These are phyloP conservation scores for Mortierella sp. DNA, from an alignment of 371 early-diverging fungal species.

Conservation along the genomic window DNA sequence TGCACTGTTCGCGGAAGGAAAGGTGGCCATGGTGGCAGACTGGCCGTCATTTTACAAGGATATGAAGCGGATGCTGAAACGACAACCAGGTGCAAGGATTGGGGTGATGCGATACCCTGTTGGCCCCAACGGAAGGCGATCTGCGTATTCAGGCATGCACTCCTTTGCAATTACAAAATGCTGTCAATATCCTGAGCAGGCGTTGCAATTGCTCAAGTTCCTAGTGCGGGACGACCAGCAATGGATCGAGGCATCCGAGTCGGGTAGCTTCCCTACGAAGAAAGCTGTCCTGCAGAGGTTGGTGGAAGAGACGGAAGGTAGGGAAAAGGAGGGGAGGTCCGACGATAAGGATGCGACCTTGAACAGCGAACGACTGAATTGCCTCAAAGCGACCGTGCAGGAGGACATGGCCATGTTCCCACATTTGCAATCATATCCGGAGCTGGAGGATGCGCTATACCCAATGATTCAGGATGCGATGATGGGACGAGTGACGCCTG, in stretches of 20 bases:
- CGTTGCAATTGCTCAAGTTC: constrained; percentile 25
- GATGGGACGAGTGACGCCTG: constrained; percentile 23
- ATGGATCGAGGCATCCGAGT: constrained; percentile 39
- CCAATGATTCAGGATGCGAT: constrained; percentile 47
- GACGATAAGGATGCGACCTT: constrained; percentile 1
- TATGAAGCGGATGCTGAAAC: constrained; percentile 17
- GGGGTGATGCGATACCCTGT: constrained; percentile 36
- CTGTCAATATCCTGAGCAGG: constrained; percentile 15
- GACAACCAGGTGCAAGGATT: constrained; percentile 4
- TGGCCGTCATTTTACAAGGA: constrained; percentile 39
- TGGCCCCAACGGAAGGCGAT: constrained; percentile 23
- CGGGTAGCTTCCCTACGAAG: constrained; percentile 47
- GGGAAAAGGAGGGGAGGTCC: not conserved
- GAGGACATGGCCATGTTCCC: constrained; percentile 51
- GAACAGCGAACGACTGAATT: constrained; percentile 29
- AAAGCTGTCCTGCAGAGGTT: constrained; percentile 30
- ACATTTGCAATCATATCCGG: constrained; percentile 34
- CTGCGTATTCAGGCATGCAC: constrained; percentile 45
- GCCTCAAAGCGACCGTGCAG: constrained; percentile 22
- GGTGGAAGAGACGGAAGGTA: constrained; percentile 10
- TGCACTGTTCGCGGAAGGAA: constrained; percentile 26
- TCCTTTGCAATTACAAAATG: constrained; percentile 37
- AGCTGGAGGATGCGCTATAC: constrained; percentile 38
- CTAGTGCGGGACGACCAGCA: constrained; percentile 41
- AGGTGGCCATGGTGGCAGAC: constrained; percentile 37